These are phyloP conservation scores for Aspergillus bridgeri DNA, from an alignment of 495 filamentous ascomycete species.

Conservation along the genomic window DNA sequence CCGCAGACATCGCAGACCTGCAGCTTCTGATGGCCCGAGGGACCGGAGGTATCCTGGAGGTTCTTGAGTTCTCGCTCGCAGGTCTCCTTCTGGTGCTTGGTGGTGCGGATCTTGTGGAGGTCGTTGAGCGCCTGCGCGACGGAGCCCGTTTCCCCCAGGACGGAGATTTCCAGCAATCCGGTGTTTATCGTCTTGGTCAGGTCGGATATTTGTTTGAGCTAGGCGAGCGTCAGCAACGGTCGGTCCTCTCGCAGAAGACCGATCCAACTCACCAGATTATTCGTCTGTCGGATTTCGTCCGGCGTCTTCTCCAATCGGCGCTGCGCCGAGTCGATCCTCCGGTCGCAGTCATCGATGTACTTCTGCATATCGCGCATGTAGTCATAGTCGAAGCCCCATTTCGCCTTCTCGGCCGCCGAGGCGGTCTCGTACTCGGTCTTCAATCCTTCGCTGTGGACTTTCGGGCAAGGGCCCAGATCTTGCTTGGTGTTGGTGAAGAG, in stretches of 20 bases:
- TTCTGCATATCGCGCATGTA: constrained; percentile 94
- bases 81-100: constrained; percentile 77
- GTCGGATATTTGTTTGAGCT: constrained; percentile 85
- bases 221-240: not conserved
- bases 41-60: constrained; percentile 86
- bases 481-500: constrained; percentile 99
- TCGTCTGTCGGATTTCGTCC: constrained; percentile 97
- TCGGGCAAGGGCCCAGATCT: constrained; percentile 88
- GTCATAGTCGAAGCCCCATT: constrained; percentile 91
- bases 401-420: constrained; percentile 60
- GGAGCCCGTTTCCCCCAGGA: constrained; percentile 77
- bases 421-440: constrained; percentile 81
- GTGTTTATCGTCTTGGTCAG: constrained; percentile 73
- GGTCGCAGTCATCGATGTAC: constrained; percentile 95
- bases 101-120: constrained; percentile 75
- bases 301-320: constrained; percentile 92
- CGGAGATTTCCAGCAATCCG: constrained; percentile 78
- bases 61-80: constrained; percentile 87
- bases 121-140: constrained; percentile 81
- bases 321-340: constrained; percentile 86
- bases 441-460: constrained; percentile 83
- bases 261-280: constrained; percentile 66
- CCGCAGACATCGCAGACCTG: constrained; percentile 99
- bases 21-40: constrained; percentile 92
- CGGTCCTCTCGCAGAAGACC: too few species aligned